phyloP scores from a whole-genome alignment of 768 basidiomycete species.

The Daedaleopsis nitida region DNA sequence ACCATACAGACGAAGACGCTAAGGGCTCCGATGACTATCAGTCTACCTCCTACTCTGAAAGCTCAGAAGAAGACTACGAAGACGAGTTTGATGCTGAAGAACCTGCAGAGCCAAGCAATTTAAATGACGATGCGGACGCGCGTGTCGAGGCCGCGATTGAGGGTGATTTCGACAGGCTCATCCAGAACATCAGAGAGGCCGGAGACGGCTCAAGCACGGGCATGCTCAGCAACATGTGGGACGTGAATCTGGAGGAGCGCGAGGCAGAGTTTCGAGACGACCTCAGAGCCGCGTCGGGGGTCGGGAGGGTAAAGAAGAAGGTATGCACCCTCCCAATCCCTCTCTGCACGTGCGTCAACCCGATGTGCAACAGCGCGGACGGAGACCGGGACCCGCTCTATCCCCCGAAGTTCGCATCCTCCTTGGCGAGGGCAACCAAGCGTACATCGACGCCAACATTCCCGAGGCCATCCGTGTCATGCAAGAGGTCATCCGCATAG shows the following conservation, averaged over 20 bases:
- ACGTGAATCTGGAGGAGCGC: constrained; percentile 67
- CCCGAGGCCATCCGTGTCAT: constrained; percentile 74
- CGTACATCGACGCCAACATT: constrained; percentile 73
- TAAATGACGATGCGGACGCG: neutral
- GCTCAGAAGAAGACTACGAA: neutral
- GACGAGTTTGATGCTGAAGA: neutral
- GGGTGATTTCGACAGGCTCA: constrained; percentile 67
- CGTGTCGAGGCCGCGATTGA: constrained; percentile 42
- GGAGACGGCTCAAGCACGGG: constrained; percentile 47
- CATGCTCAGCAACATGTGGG: constrained; percentile 69
- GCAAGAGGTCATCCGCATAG: constrained; percentile 92
- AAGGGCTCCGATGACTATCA: constrained; percentile 12
- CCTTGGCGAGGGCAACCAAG: constrained; percentile 86
- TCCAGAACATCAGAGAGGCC: constrained; percentile 61
- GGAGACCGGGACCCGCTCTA: constrained; percentile 56
- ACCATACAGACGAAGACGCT: constrained; percentile 7
- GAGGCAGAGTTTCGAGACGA: constrained; percentile 75
- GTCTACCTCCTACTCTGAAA: constrained; percentile 8
- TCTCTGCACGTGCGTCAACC: constrained; percentile 1
- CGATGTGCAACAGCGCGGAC: constrained; percentile 33
- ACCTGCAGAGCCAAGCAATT: neutral
- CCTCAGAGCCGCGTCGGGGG: constrained; percentile 70
- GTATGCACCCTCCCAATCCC: constrained; percentile 30
- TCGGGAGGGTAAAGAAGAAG: constrained; percentile 57
- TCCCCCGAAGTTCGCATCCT: constrained; percentile 73